A percentile compares a stretch with the other conserved stretches of the same genome.
phyloP scores from a whole-genome alignment of 441 rosid genomes.

The Croton laevigatus region DNA sequence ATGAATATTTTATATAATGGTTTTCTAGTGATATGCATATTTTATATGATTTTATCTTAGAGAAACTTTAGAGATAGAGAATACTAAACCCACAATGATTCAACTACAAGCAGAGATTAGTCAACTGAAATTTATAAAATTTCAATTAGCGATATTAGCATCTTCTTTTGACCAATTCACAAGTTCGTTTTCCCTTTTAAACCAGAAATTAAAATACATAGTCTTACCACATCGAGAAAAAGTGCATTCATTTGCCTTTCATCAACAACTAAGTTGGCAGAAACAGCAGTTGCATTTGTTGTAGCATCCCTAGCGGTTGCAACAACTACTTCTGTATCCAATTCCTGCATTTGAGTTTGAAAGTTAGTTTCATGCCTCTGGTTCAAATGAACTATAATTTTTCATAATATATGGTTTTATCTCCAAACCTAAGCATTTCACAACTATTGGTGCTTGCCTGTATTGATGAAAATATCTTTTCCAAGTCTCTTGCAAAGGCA shows the following conservation, averaged over 20 bases:
- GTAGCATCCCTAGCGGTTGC: slow-evolving; percentile 77
- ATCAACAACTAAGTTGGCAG: slow-evolving; percentile 83
- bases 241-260: slow-evolving; percentile 99
- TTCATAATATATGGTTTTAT: neutral
- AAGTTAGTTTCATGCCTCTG: neutral
- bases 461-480: slow-evolving; percentile 84
- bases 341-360: slow-evolving; percentile 48
- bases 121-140: neutral
- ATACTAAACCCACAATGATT: neutral
- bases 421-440: slow-evolving; percentile 8
- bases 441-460: slow-evolving; percentile 47
- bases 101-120: no score
- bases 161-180: slow-evolving; percentile 1
- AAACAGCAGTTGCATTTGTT: slow-evolving; percentile 70
- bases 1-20: no score
- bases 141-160: neutral
- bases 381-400: neutral
- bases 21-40: no score
- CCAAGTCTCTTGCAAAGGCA: slow-evolving; percentile 90
- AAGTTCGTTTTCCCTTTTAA: neutral
- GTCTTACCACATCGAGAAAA: slow-evolving; percentile 88
- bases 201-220: slow-evolving; percentile 4
- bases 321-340: slow-evolving; percentile 81
- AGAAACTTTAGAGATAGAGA: neutral
- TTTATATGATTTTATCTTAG: neutral